A percentile compares a stretch with the other conserved stretches of the same genome.
Evolutionary conservation across 2,329 filamentous ascomycete species (phyloP).

Genomic region (Xylaria sp.): DNA sequence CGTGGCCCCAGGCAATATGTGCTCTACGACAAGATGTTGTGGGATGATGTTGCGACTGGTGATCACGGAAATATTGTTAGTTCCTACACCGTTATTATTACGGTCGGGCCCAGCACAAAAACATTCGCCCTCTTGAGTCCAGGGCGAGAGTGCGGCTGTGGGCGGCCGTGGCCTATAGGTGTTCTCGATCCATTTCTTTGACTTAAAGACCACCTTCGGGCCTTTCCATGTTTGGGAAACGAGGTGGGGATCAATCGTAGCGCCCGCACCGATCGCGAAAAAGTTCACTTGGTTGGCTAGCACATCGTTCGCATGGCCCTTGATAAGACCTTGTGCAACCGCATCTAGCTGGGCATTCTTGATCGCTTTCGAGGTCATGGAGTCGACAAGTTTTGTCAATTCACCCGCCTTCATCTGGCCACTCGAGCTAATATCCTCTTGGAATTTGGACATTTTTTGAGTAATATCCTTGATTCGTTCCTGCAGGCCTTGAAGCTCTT

Average conservation of each 20-base stretch:
- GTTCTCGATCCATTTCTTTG: constrained; percentile 45
- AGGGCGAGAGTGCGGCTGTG: constrained; percentile 70
- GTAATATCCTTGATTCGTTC: constrained; percentile 37
- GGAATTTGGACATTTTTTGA: constrained; percentile 50
- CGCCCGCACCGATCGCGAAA: constrained; percentile 74
- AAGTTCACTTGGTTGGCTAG: constrained; percentile 75
- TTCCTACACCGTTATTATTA: constrained; percentile 61
- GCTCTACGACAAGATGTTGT: constrained; percentile 77
- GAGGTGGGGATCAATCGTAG: constrained; percentile 67
- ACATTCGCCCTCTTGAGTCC: constrained; percentile 85
- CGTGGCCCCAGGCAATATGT: constrained; percentile 72
- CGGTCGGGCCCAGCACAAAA: constrained; percentile 76
- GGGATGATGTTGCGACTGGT: constrained; percentile 70
- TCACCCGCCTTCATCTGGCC: constrained; percentile 55
- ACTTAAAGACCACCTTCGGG: constrained; percentile 43
- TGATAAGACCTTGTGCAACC: constrained; percentile 60
- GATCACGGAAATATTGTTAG: constrained; percentile 71
- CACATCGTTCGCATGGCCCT: constrained; percentile 56
- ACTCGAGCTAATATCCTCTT: constrained; percentile 35
- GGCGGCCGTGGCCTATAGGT: constrained; percentile 53
- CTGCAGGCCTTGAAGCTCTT: constrained; percentile 39
- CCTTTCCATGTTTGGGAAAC: constrained; percentile 69
- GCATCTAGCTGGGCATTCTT: constrained; percentile 60
- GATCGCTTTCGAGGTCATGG: constrained; percentile 57
- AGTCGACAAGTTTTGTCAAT: constrained; percentile 55